These are phyloP conservation scores for Chimonanthus praecox DNA, from an alignment of 164 flowering plant genomes.

Conservation along the genomic window DNA sequence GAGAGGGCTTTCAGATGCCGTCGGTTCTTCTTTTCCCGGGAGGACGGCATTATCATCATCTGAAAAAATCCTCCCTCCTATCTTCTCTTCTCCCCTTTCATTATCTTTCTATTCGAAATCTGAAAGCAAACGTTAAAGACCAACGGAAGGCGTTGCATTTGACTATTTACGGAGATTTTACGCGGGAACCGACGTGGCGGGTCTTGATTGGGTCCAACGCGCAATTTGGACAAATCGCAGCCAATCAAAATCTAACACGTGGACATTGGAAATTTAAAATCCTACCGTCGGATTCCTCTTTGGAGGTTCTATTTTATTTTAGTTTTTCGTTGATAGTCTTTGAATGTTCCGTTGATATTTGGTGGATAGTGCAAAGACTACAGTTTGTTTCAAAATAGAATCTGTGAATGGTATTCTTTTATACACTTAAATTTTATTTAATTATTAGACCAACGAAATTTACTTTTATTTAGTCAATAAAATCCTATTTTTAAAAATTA, in stretches of 20 bases:
- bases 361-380: not conserved
- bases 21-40: constrained; percentile 45
- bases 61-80: not conserved
- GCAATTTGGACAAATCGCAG: too few relatives aligned
- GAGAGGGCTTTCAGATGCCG: constrained; percentile 47
- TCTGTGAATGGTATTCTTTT: not conserved
- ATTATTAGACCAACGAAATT: too few relatives aligned
- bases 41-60: constrained; percentile 29
- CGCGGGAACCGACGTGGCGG: not conserved
- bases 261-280: too few relatives aligned
- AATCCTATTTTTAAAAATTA: too few relatives aligned
- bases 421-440: too few relatives aligned
- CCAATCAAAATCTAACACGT: too few relatives aligned
- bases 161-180: not conserved
- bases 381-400: not conserved
- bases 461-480: too few relatives aligned
- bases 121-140: not conserved
- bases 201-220: not conserved
- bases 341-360: not conserved
- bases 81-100: not conserved
- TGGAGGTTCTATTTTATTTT: too few relatives aligned
- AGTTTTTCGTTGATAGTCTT: too few relatives aligned
- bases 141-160: not conserved
- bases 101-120: not conserved
- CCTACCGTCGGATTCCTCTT: too few relatives aligned